Percentiles rank a stretch among this genome's conserved stretches.
Conservation (phyloP, 495 filamentous ascomycete genomes). For the Trypethelium eluteriae region DNA sequence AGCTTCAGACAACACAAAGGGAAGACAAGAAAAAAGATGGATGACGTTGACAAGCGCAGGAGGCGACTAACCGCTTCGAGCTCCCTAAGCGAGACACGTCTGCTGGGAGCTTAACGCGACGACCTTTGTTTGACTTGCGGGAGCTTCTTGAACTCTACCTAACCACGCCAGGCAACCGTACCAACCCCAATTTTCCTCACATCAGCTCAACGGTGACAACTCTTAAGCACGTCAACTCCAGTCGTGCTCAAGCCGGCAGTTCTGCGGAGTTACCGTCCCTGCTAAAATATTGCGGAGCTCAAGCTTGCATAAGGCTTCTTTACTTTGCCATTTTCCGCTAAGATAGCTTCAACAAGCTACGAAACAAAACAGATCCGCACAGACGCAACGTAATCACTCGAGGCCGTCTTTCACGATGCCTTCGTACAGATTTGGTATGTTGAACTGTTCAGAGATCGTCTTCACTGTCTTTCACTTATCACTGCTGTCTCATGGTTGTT, state of each 20-base stretch:
- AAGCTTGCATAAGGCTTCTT: background rate
- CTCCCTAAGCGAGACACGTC: constrained; percentile 9
- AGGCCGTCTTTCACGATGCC: background rate
- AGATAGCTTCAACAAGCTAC: background rate
- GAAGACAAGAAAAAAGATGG: background rate
- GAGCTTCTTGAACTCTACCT: background rate
- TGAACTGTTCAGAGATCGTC: background rate
- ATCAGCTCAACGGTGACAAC: too few relatives aligned
- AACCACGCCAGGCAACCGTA: background rate
- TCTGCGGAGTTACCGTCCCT: too few relatives aligned
- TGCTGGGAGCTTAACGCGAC: constrained; percentile 1
- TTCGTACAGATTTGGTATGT: constrained; percentile 3
- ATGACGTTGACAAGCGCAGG: constrained; percentile 5
- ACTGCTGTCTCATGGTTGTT: background rate
- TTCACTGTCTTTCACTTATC: background rate
- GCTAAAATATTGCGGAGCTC: too few relatives aligned
- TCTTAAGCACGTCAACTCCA: too few relatives aligned
- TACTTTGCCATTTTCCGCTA: background rate
- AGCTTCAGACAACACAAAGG: background rate
- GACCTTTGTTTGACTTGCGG: background rate
- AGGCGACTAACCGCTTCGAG: background rate
- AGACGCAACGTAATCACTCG: too few relatives aligned
- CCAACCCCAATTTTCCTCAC: too few relatives aligned
- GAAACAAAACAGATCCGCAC: too few relatives aligned
- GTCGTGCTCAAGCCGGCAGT: too few relatives aligned